Base-by-base conservation (phyloP, 1,139 yeast species). In the Suhomyces wounanorum region DNA sequence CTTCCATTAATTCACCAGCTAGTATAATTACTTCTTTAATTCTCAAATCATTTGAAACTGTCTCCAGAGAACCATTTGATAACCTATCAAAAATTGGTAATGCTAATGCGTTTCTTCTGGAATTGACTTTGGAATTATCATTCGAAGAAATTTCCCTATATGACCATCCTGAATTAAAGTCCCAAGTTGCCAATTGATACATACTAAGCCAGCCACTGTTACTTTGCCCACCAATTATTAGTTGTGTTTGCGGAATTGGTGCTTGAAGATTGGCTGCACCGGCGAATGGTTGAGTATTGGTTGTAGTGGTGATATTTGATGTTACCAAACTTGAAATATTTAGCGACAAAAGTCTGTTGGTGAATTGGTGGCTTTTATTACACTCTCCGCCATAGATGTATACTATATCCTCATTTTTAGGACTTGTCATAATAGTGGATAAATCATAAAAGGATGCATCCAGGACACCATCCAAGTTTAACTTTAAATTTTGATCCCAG, bases 111-210 rank as follows among this genome's bases (percentile, higher is more conserved):
- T 67, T 62, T 1, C 73, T 71, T 47, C 88, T 68, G 11, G 85
- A 70, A 52, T 78, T 81, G 3, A 82, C 72, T 25, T 60, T 58
- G 13, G 60, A 55, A 1, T 58, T 56, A 17, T 62, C 63, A 8
- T 56, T 50, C 1, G 45, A 26, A 28, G 33, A 55, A 3, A 71
- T 64, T 36, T 58, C 60, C 50, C 71, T 70, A 61, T 81, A 83
- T 3, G 83, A 73, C 89, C 89, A 84, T 0, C 81, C 81, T 2
- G 85, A 68, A 45, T 71, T 72, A 50, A 78, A 78, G 54, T 80
- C 81, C 85, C 86, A 83, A 1, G 82, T 59, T 0, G 88, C 87
- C 7, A 83, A 63, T 62, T 84, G 88, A 57, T 75, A 74, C 80
- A 84, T 76, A 50, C 80, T 76, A 35, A 84, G 78, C 86, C 87